A percentile compares a stretch with the other conserved stretches of the same genome.
Conservation (phyloP, 768 basidiomycete genomes). For the Rhizopogon roseolus region DNA sequence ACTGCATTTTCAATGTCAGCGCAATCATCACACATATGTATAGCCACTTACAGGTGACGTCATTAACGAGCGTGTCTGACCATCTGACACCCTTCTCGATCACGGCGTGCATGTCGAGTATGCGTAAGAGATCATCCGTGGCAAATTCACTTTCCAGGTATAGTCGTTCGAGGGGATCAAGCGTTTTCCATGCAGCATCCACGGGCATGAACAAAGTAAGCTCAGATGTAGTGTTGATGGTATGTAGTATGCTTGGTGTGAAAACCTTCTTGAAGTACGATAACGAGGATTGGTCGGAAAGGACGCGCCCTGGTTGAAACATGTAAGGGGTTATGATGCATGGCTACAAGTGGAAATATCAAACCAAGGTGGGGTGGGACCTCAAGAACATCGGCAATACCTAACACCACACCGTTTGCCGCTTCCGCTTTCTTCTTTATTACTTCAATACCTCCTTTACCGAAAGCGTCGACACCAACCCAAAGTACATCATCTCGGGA, state of each 20-base stretch:
- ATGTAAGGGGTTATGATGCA: neutral
- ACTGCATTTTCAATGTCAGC: slow-evolving; percentile 37
- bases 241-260: slow-evolving; percentile 47
- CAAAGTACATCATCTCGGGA: slow-evolving; percentile 41
- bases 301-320: slow-evolving; percentile 46
- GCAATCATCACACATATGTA: neutral
- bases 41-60: slow-evolving; percentile 45
- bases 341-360: slow-evolving; percentile 18
- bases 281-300: slow-evolving; percentile 54
- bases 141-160: slow-evolving; percentile 91
- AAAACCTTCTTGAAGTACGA: slow-evolving; percentile 75
- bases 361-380: slow-evolving; percentile 72
- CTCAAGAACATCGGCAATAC: slow-evolving; percentile 68
- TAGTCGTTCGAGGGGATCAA: slow-evolving; percentile 73
- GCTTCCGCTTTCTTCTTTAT: slow-evolving; percentile 53
- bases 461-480: slow-evolving; percentile 76
- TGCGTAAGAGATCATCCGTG: slow-evolving; percentile 68
- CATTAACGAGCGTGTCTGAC: slow-evolving; percentile 55
- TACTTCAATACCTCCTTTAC: slow-evolving; percentile 68
- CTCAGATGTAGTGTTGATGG: slow-evolving; percentile 63
- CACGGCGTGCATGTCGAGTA: slow-evolving; percentile 77
- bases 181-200: slow-evolving; percentile 74
- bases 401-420: slow-evolving; percentile 74
- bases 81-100: slow-evolving; percentile 54
- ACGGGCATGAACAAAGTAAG: slow-evolving; percentile 89